Evolutionary conservation across 1,139 yeast species (phyloP).

Genomic region (Saccharomycopsis crataegensis): DNA sequence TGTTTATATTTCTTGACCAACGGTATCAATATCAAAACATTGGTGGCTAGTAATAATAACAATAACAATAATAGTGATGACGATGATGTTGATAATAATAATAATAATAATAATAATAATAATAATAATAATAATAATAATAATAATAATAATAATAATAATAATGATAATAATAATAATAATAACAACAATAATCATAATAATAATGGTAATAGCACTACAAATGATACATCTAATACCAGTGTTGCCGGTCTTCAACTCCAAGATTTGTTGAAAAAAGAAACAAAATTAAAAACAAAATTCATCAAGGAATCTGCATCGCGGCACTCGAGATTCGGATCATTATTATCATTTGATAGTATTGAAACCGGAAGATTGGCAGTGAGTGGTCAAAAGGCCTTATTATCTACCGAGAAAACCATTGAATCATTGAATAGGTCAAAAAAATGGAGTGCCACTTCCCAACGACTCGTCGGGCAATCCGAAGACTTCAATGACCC

Average conservation of each 20-base stretch:
- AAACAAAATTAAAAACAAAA: slow-evolving; percentile 43
- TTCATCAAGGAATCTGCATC: slow-evolving; percentile 51
- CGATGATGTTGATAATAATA: not conserved
- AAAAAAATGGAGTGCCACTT: slow-evolving; percentile 52
- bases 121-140: not conserved
- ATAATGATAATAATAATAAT: not conserved
- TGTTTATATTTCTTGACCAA: slow-evolving; percentile 56
- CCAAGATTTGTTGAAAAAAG: slow-evolving; percentile 49
- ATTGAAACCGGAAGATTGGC: slow-evolving; percentile 52
- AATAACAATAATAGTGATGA: not conserved
- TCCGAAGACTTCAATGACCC: slow-evolving; percentile 16
- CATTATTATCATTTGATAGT: slow-evolving; percentile 64
- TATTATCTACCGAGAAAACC: slow-evolving; percentile 40
- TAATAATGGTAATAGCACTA: not conserved
- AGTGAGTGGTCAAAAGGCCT: slow-evolving; percentile 71
- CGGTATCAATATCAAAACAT: slow-evolving; percentile 40
- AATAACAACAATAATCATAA: not conserved
- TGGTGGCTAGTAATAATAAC: slow-evolving; percentile 19
- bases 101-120: slow-evolving; percentile 3
- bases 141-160: slow-evolving; percentile 8
- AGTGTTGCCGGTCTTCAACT: slow-evolving; percentile 32
- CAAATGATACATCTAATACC: not conserved
- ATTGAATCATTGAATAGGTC: slow-evolving; percentile 55
- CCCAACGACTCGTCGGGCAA: slow-evolving; percentile 9
- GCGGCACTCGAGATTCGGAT: slow-evolving; percentile 89